Percentiles rank a stretch among this genome's conserved stretches.
Evolutionary conservation across 257 asterid species (phyloP).

Genomic region (Rehmannia glutinosa): DNA sequence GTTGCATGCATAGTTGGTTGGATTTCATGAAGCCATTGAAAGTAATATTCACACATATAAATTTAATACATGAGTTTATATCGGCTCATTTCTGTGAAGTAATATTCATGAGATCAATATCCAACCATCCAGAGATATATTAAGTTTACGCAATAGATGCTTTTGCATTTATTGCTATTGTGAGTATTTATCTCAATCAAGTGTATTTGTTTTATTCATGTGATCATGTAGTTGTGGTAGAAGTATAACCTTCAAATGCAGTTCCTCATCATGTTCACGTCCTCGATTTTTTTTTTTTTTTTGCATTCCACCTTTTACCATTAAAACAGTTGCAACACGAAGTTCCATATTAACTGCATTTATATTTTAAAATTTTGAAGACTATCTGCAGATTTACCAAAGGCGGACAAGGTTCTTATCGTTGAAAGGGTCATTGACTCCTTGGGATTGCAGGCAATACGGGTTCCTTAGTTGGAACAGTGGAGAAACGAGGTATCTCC

Average conservation of each 20-base stretch:
- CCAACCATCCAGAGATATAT: no score
- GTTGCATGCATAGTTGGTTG: no score
- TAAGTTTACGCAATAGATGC: no score
- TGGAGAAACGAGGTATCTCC: slow-evolving; percentile 62
- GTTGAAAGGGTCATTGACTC: slow-evolving; percentile 58
- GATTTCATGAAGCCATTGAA: no score
- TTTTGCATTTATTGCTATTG: no score
- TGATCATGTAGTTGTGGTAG: background rate
- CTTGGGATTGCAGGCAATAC: slow-evolving; percentile 51
- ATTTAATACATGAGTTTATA: no score
- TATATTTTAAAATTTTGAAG: slow-evolving; percentile 38
- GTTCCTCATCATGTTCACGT: no score
- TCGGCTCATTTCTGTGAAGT: no score
- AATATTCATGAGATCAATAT: no score
- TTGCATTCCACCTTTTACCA: background rate
- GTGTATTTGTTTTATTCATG: background rate
- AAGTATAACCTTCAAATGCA: background rate
- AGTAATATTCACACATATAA: no score
- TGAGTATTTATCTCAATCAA: background rate
- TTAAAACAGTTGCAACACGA: slow-evolving; percentile 9
- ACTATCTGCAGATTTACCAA: slow-evolving; percentile 55
- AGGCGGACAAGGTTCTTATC: slow-evolving; percentile 55
- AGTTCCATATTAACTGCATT: slow-evolving; percentile 28
- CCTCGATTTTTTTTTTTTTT: background rate
- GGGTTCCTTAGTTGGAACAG: slow-evolving; percentile 62